Evolutionary conservation across 495 filamentous ascomycete genomes (phyloP), one percentile per base, ranked within the genome.

Genomic region (Thermochaetoides thermophila): DNA sequence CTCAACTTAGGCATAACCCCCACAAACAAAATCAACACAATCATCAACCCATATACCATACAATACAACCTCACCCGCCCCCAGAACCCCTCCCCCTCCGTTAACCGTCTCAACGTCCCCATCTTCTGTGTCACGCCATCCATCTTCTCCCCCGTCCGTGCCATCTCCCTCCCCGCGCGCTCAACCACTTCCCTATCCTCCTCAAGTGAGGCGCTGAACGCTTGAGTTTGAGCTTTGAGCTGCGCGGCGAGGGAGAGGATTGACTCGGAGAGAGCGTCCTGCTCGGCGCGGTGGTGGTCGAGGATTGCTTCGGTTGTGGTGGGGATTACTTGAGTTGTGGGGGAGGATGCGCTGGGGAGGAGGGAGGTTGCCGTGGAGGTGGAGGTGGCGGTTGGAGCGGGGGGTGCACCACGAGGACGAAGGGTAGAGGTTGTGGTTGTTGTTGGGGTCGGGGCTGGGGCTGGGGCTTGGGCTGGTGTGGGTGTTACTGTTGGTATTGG

Each of bases 1-100:
- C 85, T 62, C 47, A 93, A 54, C 66, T 92, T 94, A 8, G 85
- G 85, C 45, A 78, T 56, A 36, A 87, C 65, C 59, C 76, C 82
- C 2, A 92, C 83, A 38, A 94, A 52, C 49, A 83, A 39, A 11
- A 92, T 54, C 2, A 81, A 69, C 24, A 78, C 53, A 11, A 89
- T 47, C 73, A 80, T 83, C 44, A 93, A 41, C 32, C 73, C 83
- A 33, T 74, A 76, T 29, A 94, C 85, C 65, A 77, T 77, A 10
- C 63, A 76, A 66, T 91, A 92, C 31, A 93, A 61, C 66, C 81
- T 63, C 63, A 93, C 71, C 32, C 85, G 50, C 12, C 80, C 85
- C 79, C 71, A 85, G 79, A 77, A 87, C 1, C 85, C 85, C 49
- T 76, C 73, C 7, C 84, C 84, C 61, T 92, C 85, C 14, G 73